These are phyloP conservation scores for Papiliotrema terrestris DNA, from an alignment of 1,284 basidiomycete genomes.

Conservation along the genomic window DNA sequence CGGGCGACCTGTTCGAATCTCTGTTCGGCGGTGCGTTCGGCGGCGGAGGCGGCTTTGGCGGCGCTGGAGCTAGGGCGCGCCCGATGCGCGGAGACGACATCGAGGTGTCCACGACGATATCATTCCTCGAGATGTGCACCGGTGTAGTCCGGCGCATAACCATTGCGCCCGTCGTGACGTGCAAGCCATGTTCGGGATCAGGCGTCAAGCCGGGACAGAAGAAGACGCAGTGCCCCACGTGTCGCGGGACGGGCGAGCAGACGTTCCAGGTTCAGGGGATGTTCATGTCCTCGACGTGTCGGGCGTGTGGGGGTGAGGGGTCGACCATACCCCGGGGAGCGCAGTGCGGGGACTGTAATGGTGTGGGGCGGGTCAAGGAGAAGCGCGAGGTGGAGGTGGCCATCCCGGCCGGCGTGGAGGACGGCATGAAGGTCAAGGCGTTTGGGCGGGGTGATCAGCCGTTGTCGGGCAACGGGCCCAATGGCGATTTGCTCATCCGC, in stretches of 20 bases:
- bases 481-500: slow-evolving; percentile 85
- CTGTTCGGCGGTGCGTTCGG: slow-evolving; percentile 69
- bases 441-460: slow-evolving; percentile 83
- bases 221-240: slow-evolving; percentile 72
- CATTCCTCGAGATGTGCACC: slow-evolving; percentile 91
- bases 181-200: slow-evolving; percentile 76
- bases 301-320: slow-evolving; percentile 78
- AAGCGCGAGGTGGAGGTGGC: slow-evolving; percentile 77
- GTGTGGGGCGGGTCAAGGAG: slow-evolving; percentile 81
- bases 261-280: slow-evolving; percentile 95
- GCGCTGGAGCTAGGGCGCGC: slow-evolving; percentile 54
- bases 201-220: slow-evolving; percentile 87
- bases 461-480: slow-evolving; percentile 66
- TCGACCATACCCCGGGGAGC: slow-evolving; percentile 72
- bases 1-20: slow-evolving; percentile 76
- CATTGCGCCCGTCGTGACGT: slow-evolving; percentile 78
- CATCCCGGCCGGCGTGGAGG: slow-evolving; percentile 90
- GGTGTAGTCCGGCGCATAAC: slow-evolving; percentile 76
- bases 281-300: slow-evolving; percentile 94
- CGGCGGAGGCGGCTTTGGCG: slow-evolving; percentile 47
- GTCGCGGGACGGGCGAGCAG: slow-evolving; percentile 81
- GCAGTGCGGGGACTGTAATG: slow-evolving; percentile 77
- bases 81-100: slow-evolving; percentile 73
- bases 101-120: slow-evolving; percentile 70
- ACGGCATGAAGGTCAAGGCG: slow-evolving; percentile 90